A percentile compares a stretch with the other conserved stretches of the same genome.
Conservation (phyloP, 805 yeast genomes). For the Saccharomyces mikatae region DNA sequence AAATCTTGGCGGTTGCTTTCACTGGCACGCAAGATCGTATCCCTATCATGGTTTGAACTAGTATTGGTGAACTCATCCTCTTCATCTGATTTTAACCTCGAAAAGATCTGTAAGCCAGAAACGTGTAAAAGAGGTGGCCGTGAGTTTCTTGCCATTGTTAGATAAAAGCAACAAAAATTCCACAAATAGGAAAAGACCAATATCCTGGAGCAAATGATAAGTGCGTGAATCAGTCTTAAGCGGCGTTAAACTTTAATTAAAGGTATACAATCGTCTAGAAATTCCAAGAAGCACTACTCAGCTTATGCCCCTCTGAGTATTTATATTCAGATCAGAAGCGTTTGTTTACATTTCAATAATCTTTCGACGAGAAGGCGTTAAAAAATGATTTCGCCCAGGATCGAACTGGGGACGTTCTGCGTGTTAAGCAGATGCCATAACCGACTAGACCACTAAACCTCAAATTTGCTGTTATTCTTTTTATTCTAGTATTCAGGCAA, state of each 20-base stretch:
- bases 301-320: too few species aligned
- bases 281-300: too few species aligned
- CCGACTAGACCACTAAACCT: conserved; percentile 99
- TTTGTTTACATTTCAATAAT: background rate
- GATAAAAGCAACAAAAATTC: background rate
- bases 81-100: background rate
- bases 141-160: background rate
- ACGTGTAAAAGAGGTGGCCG: conserved; percentile 1
- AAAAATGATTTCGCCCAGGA: conserved; percentile 92
- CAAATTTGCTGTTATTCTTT: too few species aligned
- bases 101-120: conserved; percentile 12
- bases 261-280: too few species aligned
- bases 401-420: conserved; percentile 99
- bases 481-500: too few species aligned
- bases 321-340: background rate
- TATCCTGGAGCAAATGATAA: background rate
- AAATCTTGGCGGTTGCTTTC: background rate
- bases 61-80: background rate
- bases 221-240: background rate
- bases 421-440: conserved; percentile 99
- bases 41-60: background rate
- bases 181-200: background rate
- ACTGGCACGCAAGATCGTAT: background rate
- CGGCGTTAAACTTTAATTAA: too few species aligned
- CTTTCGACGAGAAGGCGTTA: background rate